Evolutionary conservation across 73 alveolate genomes (phyloP).

Genomic region (Loxodes magnus): DNA sequence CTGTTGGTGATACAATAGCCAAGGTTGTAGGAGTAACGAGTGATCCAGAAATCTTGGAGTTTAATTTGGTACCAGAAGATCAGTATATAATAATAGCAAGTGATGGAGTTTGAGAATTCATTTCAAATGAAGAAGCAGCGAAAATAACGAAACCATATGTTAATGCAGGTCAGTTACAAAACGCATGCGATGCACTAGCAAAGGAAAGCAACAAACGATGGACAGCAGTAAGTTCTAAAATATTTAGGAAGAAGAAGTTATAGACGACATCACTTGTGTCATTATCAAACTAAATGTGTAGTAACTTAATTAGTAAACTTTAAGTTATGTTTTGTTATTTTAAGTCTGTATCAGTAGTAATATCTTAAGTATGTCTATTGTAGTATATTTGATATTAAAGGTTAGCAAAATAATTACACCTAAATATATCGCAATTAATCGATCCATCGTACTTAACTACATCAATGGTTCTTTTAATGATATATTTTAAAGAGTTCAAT

Average conservation of each 20-base stretch:
- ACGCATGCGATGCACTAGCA: conserved; percentile 62
- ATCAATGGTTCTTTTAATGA: too few relatives aligned
- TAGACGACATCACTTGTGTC: conserved; percentile 79
- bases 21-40: conserved; percentile 42
- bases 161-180: conserved; percentile 59
- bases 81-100: conserved; percentile 70
- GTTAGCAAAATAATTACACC: too few relatives aligned
- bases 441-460: too few relatives aligned
- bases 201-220: conserved; percentile 73
- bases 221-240: too few relatives aligned
- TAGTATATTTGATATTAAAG: too few relatives aligned
- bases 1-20: conserved; percentile 55
- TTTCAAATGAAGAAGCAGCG: conserved; percentile 73
- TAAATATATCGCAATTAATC: too few relatives aligned
- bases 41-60: conserved; percentile 56
- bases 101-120: conserved; percentile 89
- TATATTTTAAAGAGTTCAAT: too few relatives aligned
- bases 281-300: conserved; percentile 46
- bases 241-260: conserved; percentile 68
- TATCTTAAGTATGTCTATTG: too few relatives aligned
- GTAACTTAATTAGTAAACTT: too few relatives aligned
- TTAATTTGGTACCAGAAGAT: conserved; percentile 42
- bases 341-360: too few relatives aligned
- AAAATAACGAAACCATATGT: conserved; percentile 46
- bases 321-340: too few relatives aligned